Evolutionary conservation across 768 basidiomycete genomes (phyloP).

Genomic region (Chalciporus chontae): DNA sequence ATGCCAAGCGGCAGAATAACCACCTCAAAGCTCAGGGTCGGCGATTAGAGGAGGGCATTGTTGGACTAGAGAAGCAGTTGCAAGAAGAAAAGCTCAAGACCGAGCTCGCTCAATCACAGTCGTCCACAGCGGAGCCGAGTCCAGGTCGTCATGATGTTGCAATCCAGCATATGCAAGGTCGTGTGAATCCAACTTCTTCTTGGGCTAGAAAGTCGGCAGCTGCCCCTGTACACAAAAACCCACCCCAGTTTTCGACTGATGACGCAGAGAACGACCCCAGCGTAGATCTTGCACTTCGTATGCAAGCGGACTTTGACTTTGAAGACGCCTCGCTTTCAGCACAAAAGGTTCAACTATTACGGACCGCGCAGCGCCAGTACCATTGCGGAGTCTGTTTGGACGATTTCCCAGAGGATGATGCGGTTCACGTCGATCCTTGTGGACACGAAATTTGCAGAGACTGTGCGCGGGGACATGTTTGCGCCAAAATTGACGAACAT

Average conservation of each 20-base stretch:
- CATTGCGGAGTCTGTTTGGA: conserved; percentile 59
- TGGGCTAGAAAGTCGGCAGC: background rate
- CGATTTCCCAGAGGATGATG: conserved; percentile 38
- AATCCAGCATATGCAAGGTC: background rate
- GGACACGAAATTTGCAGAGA: conserved; percentile 51
- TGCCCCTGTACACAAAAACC: background rate
- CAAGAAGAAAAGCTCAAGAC: conserved; percentile 9
- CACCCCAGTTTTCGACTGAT: background rate
- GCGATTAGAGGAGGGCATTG: conserved; percentile 27
- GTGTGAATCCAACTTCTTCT: background rate
- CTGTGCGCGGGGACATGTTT: conserved; percentile 44
- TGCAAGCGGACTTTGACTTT: conserved; percentile 39
- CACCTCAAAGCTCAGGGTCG: conserved; percentile 17
- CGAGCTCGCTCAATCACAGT: background rate
- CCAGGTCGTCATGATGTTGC: background rate
- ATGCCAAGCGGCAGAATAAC: conserved; percentile 32
- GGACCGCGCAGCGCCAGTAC: conserved; percentile 36
- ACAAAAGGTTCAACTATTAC: conserved; percentile 32
- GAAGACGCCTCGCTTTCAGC: conserved; percentile 36
- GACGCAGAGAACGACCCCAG: conserved; percentile 9
- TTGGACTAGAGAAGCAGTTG: conserved; percentile 11
- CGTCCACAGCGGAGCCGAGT: background rate
- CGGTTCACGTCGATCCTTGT: conserved; percentile 42
- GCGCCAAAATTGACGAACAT: conserved; percentile 47
- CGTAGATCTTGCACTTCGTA: conserved; percentile 24